These are phyloP conservation scores for Ensete glaucum DNA, from an alignment of 176 grass and related monocot genomes.

Conservation along the genomic window DNA sequence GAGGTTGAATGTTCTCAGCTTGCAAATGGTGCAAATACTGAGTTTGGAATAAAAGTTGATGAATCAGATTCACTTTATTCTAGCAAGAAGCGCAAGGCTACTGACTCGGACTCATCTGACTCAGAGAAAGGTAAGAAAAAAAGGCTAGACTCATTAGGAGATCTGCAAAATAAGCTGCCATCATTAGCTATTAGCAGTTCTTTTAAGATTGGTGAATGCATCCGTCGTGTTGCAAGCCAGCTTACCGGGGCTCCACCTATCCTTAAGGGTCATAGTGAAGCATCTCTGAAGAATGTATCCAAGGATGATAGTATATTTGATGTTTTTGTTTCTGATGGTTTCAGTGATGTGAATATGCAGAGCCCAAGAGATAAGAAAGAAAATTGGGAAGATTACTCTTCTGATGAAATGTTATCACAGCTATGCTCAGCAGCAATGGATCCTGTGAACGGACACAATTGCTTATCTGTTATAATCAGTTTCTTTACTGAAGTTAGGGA, in stretches of 20 bases:
- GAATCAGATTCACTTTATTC: slow-evolving; percentile 4
- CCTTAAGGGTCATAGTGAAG: slow-evolving; percentile 39
- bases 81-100: slow-evolving; percentile 13
- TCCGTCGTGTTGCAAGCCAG: slow-evolving; percentile 82
- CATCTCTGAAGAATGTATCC: slow-evolving; percentile 34
- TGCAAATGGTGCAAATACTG: slow-evolving; percentile 29
- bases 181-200: slow-evolving; percentile 47
- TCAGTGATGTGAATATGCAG: slow-evolving; percentile 29
- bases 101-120: slow-evolving; percentile 37
- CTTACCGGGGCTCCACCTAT: slow-evolving; percentile 62
- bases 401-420: slow-evolving; percentile 56
- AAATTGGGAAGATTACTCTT: slow-evolving; percentile 43
- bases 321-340: slow-evolving; percentile 62
- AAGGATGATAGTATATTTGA: slow-evolving; percentile 76
- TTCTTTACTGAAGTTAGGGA: slow-evolving; percentile 86
- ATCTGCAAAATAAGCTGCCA: slow-evolving; percentile 32
- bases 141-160: slow-evolving; percentile 40
- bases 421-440: slow-evolving; percentile 46
- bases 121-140: slow-evolving; percentile 44
- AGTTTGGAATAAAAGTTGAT: slow-evolving; percentile 13
- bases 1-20: slow-evolving; percentile 29
- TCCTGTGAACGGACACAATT: slow-evolving; percentile 46
- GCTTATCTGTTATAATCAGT: slow-evolving; percentile 31
- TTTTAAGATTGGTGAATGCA: slow-evolving; percentile 96
- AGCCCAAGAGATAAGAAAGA: slow-evolving; percentile 53